These are phyloP conservation scores for Suillus lakei DNA, from an alignment of 768 basidiomycete genomes.

Conservation along the genomic window DNA sequence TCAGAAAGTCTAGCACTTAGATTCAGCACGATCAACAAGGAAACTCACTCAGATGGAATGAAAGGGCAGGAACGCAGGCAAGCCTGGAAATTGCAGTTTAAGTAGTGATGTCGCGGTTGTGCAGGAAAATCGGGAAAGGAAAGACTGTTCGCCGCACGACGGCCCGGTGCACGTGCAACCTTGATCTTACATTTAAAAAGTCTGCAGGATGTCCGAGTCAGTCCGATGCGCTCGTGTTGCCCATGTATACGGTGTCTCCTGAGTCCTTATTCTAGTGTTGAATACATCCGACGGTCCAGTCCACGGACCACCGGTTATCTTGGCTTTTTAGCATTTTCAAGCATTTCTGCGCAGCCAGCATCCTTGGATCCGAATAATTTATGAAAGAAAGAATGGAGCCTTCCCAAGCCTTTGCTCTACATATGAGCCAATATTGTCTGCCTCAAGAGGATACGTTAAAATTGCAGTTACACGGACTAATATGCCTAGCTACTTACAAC, in stretches of 20 bases:
- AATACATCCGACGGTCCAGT: neutral
- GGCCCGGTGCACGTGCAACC: neutral
- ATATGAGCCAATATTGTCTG: too few relatives aligned
- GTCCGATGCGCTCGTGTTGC: too few relatives aligned
- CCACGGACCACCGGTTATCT: neutral
- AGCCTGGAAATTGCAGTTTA: neutral
- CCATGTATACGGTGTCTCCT: neutral
- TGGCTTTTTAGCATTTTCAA: neutral
- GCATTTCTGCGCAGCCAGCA: neutral
- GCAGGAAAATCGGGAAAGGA: neutral
- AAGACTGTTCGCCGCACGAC: neutral
- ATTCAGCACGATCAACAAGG: constrained; percentile 13
- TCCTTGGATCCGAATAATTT: neutral
- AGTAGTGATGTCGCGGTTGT: neutral
- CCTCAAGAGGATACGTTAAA: neutral
- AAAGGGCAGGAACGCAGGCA: neutral
- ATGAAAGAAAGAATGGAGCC: neutral
- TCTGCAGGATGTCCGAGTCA: too few relatives aligned
- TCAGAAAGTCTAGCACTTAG: neutral
- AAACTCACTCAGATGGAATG: constrained; percentile 32
- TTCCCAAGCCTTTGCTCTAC: too few relatives aligned
- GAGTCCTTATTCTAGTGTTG: neutral
- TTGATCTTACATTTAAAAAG: too few relatives aligned
- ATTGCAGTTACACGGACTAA: neutral
- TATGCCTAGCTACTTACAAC: neutral